Base-by-base conservation (phyloP, 2,329 filamentous ascomycete genomes). In the Phaeosphaeriaceae sp. region DNA sequence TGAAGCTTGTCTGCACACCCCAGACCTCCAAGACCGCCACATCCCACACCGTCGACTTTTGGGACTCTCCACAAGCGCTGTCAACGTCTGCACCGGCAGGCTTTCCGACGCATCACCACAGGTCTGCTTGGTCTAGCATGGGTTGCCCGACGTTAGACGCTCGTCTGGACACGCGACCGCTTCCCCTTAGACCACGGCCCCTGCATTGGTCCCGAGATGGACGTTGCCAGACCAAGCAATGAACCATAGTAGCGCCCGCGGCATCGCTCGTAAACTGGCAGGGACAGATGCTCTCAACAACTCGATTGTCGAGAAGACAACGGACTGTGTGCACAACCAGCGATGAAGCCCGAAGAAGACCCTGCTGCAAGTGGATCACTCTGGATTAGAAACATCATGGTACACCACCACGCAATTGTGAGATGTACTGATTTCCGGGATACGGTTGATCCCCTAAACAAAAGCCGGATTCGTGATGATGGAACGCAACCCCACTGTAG, bases 1-100 rank as follows among this genome's bases (percentile, higher is more conserved):
- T 1, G 51, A 63, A 63, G 62, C 62, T 65, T 65, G 56, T 65
- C 54, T 65, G 15, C 40, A 61, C 62, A 56, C 56, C 57, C 45
- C 59, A 56, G 50, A 44, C 48, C 31, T 55, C 57, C 22, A 53
- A 41, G 22, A 20, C 31, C 50, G 24, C 21, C 50, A 24, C 31
- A 33, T 25, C 22, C 36, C 40, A 19, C 22, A 31, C 9, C 19
- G 22, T 20, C 36, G 27, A 7, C 49, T 31, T 24, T 22, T 48
- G 17, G n/a, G 36, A 27, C 21, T 44, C 24, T 36, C 36, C 50
- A 48, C 20, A 47, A 48, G n/a, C 33, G 31, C 25, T 42, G 13
- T 24, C 24, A 15, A 27, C 52, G 20, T 21, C 33, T 25, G n/a
- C 15, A 10, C 21, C 27, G 2, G 27, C 33, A 48, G 20, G 9